A percentile compares a stretch with the other conserved stretches of the same genome.
phyloP scores from a whole-genome alignment of 2,329 filamentous ascomycete species.

The Fusarium napiforme region DNA sequence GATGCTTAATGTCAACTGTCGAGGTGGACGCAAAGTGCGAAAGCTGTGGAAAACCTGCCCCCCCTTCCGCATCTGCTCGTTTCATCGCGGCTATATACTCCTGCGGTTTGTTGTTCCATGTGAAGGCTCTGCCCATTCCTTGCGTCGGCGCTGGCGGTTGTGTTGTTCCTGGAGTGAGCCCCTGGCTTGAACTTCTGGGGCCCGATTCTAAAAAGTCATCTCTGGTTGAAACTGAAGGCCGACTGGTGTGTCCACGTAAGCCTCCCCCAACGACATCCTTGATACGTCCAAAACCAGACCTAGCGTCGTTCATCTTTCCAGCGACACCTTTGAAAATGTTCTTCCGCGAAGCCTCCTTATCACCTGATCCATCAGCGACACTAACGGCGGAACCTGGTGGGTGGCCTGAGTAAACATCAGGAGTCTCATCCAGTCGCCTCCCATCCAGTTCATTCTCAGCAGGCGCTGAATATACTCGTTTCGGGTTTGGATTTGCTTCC shows the following conservation, averaged over 20 bases:
- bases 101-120: constrained; percentile 72
- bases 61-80: constrained; percentile 48
- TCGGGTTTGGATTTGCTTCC: constrained; percentile 51
- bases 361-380: constrained; percentile 59
- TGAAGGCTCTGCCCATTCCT: constrained; percentile 63
- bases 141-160: constrained; percentile 50
- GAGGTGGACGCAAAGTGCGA: constrained; percentile 44
- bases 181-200: constrained; percentile 13
- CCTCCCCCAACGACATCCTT: constrained; percentile 81
- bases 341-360: constrained; percentile 69
- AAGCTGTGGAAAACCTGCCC: constrained; percentile 40
- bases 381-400: constrained; percentile 59
- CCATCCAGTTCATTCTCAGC: constrained; percentile 63
- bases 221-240: constrained; percentile 60
- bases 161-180: constrained; percentile 37
- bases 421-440: constrained; percentile 59
- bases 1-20: constrained; percentile 40
- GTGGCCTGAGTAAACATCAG: constrained; percentile 55
- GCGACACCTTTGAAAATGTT: constrained; percentile 83
- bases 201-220: constrained; percentile 61
- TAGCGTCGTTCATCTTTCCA: constrained; percentile 81
- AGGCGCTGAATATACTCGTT: constrained; percentile 62
- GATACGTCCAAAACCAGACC: constrained; percentile 84
- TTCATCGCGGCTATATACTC: constrained; percentile 62
- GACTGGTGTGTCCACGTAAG: constrained; percentile 63